Evolutionary conservation across 2,329 filamentous ascomycete species (phyloP).

Genomic region (Didymella sp.): DNA sequence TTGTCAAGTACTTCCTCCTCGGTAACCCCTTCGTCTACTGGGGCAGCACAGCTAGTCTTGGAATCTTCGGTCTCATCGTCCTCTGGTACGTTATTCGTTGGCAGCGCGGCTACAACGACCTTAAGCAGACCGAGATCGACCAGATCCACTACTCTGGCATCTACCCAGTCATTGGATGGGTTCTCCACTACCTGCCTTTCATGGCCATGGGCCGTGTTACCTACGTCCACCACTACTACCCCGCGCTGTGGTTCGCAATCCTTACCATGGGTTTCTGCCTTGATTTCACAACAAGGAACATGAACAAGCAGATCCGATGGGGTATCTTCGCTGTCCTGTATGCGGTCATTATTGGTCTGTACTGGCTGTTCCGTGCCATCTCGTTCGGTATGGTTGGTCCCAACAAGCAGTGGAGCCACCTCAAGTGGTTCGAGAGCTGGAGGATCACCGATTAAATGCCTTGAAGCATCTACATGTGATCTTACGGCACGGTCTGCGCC

Average conservation of each 20-base stretch:
- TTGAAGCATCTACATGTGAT: neutral
- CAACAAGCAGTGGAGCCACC: conserved; percentile 83
- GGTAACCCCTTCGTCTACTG: conserved; percentile 97
- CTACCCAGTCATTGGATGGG: conserved; percentile 92
- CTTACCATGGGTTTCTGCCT: conserved; percentile 84
- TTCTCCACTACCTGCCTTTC: conserved; percentile 95
- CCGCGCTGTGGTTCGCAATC: conserved; percentile 96
- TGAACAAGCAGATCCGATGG: conserved; percentile 69
- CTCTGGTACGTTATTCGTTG: conserved; percentile 89
- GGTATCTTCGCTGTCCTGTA: conserved; percentile 79
- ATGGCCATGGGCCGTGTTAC: conserved; percentile 98
- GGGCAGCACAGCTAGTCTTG: conserved; percentile 83
- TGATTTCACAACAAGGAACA: conserved; percentile 79
- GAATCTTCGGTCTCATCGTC: conserved; percentile 73
- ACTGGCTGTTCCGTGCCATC: conserved; percentile 89
- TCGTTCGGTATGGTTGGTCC: conserved; percentile 94
- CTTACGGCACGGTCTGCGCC: neutral
- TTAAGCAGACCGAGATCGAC: conserved; percentile 81
- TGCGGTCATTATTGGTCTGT: conserved; percentile 75
- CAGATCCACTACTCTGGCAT: conserved; percentile 93
- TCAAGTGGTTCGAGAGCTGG: conserved; percentile 94
- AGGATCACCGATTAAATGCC: conserved; percentile 73
- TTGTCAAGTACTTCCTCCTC: conserved; percentile 97
- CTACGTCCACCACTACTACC: conserved; percentile 99
- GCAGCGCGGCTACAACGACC: conserved; percentile 91